Evolutionary conservation across 768 basidiomycete genomes (phyloP), one percentile per base, ranked within the genome.

Genomic region (Rhizopogon roseolus): DNA sequence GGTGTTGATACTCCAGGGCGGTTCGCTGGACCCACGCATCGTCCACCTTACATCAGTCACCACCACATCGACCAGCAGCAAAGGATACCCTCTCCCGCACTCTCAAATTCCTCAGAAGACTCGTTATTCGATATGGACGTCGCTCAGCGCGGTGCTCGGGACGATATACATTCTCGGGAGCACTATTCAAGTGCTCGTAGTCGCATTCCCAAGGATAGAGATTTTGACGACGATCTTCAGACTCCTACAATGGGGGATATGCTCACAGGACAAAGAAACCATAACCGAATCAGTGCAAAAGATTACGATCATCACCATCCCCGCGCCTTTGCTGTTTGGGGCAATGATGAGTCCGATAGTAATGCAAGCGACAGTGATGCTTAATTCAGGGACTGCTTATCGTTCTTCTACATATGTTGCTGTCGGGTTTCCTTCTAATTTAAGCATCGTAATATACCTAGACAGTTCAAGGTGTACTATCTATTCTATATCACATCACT

Each of bases 311-410:
- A 62, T 36, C 64, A 68, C 27, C 64, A 65, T 29, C 77, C 67
- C 43, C 74, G 81, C 36, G 85, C 88, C 7, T 93, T 93, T 62
- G 91, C 92, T 17, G 88, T 90, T 10, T 90, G 84, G 82, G 92
- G 91, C 0, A 86, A 90, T 39, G 91, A 93, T 63, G 91, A 93
- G 68, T 92, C 88, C 52, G 91, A 93, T 60, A 90, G 88, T 64
- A 86, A 85, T 62, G 77, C 88, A 13, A 91, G 89, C 57, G 90
- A 91, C 61, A 84, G 78, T 49, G 85, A 86, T 54, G 63, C 62
- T 28, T 76, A 59, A 70, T 34, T 19, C 34, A 7, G 29, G 28
- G 17, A 34, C 17, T 46, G 5, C 22, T 22, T 8, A 16, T 19
- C 19, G 7, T 34, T 22, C 8, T 19, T 46, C 8, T 22, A 1